These are phyloP conservation scores for Penicillium macrosclerotiorum DNA, from an alignment of 495 filamentous ascomycete species.

Conservation along the genomic window DNA sequence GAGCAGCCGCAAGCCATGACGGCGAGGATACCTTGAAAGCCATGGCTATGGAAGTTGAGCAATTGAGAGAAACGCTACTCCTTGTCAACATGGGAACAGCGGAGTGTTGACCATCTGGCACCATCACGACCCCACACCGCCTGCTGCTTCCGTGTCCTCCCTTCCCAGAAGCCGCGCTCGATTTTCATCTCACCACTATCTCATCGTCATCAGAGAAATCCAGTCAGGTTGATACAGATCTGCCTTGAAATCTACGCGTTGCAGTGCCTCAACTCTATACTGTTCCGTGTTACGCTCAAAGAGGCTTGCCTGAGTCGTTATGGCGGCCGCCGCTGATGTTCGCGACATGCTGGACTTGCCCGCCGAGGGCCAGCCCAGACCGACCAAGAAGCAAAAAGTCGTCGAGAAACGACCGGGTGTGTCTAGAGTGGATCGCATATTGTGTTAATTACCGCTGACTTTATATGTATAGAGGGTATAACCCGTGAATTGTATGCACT, in stretches of 20 bases:
- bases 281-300: neutral
- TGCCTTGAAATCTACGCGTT: no score
- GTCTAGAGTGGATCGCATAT: neutral
- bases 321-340: constrained; percentile 78
- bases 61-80: constrained; percentile 16
- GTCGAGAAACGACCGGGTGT: constrained; percentile 67
- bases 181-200: constrained; percentile 17
- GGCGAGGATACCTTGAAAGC: constrained; percentile 30
- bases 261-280: neutral
- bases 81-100: constrained; percentile 20
- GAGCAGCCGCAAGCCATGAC: constrained; percentile 40
- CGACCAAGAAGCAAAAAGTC: constrained; percentile 76
- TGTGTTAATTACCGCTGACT: neutral
- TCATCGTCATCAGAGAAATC: neutral
- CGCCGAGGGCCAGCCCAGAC: constrained; percentile 57
- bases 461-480: constrained; percentile 64
- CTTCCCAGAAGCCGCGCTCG: constrained; percentile 19
- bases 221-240: neutral
- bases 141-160: constrained; percentile 16
- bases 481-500: constrained; percentile 65
- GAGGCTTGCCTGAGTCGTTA: constrained; percentile 34
- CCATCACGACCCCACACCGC: constrained; percentile 18
- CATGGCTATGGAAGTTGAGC: constrained; percentile 24
- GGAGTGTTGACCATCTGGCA: constrained; percentile 20
- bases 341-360: constrained; percentile 88